Base-by-base conservation (phyloP, 768 basidiomycete genomes). In the Nidularia sp. region DNA sequence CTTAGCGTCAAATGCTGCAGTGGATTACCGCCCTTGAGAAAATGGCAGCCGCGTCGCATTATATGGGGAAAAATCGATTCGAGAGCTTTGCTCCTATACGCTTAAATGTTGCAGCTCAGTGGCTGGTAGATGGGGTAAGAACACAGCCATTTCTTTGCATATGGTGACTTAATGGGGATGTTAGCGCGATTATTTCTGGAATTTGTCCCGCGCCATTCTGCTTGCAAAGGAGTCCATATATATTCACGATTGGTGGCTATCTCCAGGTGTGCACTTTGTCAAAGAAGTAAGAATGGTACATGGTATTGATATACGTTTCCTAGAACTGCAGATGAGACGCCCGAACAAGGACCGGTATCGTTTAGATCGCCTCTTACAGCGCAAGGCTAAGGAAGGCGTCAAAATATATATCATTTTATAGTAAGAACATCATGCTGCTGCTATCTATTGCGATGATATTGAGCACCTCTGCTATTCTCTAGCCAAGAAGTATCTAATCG, bases 231-330 rank as follows among this genome's bases (percentile, higher is more conserved):
- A 93, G 60, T 78, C 72, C 44, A 93, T 97, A 51, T 95, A 93
- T 64, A 97, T 98, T 35, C 97, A 98, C 63, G 96, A 96, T 68
- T 98, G 96, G 96, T 98, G 96, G 97, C 72, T 94, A 22, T 92
- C 92, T 25, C 93, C 92, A 3, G 87, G 90, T 90, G 62, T 49
- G 60, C 1, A 32, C 34, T 25, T n/a, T 15, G 10, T 39, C 22
- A 3, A 25, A 34, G 31, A 15, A 31, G 18, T 41, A 29, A 22
- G 25, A 42, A 29, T 42, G 15, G 44, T 33, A 12, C 35, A 42
- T 34, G 33, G 15, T 18, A 34, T 29, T 54, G 29, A 51, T 41
- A 4, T 33, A 7, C 4, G 45, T 13, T 15, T 35, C 6, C 18
- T 18, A 86, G 90, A 97, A 65, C 69, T 97, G 41, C 85, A 89